Percentiles rank a stretch among this genome's conserved stretches.
Evolutionary conservation across 2,329 filamentous ascomycete species (phyloP).

Genomic region (Xylariaceae sp.): DNA sequence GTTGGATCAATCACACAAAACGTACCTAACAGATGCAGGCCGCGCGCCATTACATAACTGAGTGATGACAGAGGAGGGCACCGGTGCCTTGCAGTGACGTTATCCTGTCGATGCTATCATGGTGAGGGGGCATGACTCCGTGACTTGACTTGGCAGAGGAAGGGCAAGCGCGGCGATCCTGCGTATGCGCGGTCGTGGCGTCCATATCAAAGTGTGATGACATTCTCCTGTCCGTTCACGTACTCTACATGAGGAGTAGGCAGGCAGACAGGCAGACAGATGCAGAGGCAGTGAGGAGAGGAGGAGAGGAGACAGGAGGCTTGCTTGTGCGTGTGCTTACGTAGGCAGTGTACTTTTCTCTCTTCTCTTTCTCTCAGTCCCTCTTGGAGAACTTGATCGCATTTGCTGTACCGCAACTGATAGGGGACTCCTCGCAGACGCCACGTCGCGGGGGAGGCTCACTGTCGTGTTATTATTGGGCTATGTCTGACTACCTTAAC

Average conservation of each 20-base stretch:
- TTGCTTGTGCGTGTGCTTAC: background rate
- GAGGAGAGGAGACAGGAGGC: background rate
- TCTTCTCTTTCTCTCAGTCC: no score
- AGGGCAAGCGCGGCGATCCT: background rate
- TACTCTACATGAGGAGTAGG: no score
- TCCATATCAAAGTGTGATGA: background rate
- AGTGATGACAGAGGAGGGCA: background rate
- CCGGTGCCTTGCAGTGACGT: background rate
- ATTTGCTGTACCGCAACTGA: no score
- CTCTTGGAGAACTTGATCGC: no score
- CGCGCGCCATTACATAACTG: background rate
- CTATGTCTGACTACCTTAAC: background rate
- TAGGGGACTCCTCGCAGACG: conserved; percentile 3
- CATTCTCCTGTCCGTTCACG: background rate
- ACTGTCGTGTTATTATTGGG: background rate
- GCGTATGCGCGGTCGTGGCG: conserved; percentile 6
- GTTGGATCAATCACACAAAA: background rate
- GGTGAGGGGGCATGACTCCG: background rate
- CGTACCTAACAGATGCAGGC: background rate
- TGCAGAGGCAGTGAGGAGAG: no score
- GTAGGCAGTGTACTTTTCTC: background rate
- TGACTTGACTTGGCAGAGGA: conserved; percentile 5
- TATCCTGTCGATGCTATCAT: background rate
- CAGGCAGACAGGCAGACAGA: no score
- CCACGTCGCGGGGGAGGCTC: conserved; percentile 10